Evolutionary conservation across 2,329 filamentous ascomycete genomes (phyloP).

Genomic region (Cladobotryum protrusum): DNA sequence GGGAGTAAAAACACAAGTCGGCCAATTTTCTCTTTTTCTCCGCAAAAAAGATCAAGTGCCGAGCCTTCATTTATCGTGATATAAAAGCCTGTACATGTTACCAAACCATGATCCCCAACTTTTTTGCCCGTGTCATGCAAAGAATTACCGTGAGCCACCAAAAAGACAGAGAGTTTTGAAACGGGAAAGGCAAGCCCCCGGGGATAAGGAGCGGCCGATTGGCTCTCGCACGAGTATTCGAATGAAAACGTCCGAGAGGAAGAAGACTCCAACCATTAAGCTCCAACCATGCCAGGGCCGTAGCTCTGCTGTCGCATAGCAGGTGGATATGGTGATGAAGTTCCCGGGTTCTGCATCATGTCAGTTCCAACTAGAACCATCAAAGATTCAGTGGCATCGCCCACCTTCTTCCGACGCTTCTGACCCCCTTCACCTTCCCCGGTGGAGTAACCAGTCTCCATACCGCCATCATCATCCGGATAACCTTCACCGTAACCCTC

Average conservation of each 20-base stretch:
- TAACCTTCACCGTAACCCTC: conserved; percentile 70
- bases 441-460: conserved; percentile 60
- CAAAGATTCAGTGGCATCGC: conserved; percentile 10
- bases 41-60: neutral
- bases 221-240: too few species aligned
- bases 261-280: conserved; percentile 29
- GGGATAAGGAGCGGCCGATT: too few species aligned
- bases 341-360: conserved; percentile 40
- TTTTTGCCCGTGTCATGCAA: conserved; percentile 12
- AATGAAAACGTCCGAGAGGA: neutral
- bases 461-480: conserved; percentile 56
- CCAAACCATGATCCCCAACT: conserved; percentile 14
- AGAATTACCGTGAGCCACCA: conserved; percentile 13
- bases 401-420: conserved; percentile 62
- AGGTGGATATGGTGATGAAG: conserved; percentile 36
- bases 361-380: conserved; percentile 14
- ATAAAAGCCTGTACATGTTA: conserved; percentile 24
- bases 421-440: conserved; percentile 62
- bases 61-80: conserved; percentile 22
- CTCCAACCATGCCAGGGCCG: conserved; percentile 53
- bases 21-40: conserved; percentile 4
- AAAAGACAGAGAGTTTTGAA: conserved; percentile 5
- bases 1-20: neutral
- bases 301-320: conserved; percentile 47
- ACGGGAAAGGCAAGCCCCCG: neutral